phyloP scores from a whole-genome alignment of 2,329 filamentous ascomycete genomes.

The Amauroascus verrucosus region DNA sequence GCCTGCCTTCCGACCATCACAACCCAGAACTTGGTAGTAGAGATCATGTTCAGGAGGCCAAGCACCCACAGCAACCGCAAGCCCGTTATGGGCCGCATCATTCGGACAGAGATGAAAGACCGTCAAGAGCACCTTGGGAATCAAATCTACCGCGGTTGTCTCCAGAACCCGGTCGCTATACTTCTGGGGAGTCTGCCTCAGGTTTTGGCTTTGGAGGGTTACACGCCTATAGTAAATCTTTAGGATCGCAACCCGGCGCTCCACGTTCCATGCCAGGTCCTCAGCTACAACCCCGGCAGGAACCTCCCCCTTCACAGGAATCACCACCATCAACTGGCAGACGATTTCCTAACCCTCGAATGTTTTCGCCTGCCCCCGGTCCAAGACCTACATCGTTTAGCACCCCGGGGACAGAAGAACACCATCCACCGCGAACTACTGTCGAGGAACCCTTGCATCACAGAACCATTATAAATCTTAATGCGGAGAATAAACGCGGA shows the following conservation, averaged over 20 bases:
- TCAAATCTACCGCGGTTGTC: conserved; percentile 31
- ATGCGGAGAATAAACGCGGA: conserved; percentile 65
- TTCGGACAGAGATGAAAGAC: conserved; percentile 28
- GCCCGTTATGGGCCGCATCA: conserved; percentile 26
- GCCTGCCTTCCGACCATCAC: conserved; percentile 28
- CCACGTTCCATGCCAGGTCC: conserved; percentile 24
- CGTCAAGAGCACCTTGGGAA: conserved; percentile 28
- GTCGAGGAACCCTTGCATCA: conserved; percentile 50
- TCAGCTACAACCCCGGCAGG: conserved; percentile 28
- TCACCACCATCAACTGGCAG: conserved; percentile 19
- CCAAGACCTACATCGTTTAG: conserved; percentile 17
- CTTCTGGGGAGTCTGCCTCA: conserved; percentile 24
- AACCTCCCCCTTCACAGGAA: conserved; percentile 26
- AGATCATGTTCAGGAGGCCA: conserved; percentile 27
- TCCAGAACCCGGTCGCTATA: conserved; percentile 30
- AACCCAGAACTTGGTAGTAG: conserved; percentile 28
- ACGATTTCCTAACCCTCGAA: conserved; percentile 22
- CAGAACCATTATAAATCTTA: conserved; percentile 58
- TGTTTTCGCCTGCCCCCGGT: conserved; percentile 28
- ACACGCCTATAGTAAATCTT: conserved; percentile 34
- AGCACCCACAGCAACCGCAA: conserved; percentile 20
- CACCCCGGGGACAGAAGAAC: conserved; percentile 25
- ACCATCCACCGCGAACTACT: conserved; percentile 33
- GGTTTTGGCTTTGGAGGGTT: conserved; percentile 33
- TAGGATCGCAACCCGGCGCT: conserved; percentile 31